Conservation (phyloP, 352 stramenopile genomes). For the Pythium insidiosum region DNA sequence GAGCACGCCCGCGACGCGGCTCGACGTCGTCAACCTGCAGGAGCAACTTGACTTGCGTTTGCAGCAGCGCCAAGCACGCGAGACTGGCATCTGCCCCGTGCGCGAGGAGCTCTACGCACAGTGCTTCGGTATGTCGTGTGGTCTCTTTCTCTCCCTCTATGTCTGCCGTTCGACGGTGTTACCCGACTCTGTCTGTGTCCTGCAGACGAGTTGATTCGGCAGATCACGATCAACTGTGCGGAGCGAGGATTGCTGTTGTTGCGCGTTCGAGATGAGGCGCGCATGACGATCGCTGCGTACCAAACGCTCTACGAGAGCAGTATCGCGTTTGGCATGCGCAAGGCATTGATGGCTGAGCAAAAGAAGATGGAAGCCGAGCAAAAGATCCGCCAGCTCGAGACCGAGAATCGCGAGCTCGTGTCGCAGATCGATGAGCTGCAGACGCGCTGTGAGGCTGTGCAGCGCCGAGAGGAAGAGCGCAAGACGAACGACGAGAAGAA, state of each 20-base stretch:
- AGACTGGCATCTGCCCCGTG: conserved; percentile 90
- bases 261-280: no score
- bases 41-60: conserved; percentile 88
- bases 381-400: conserved; percentile 71
- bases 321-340: conserved; percentile 92
- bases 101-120: conserved; percentile 90
- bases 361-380: conserved; percentile 84
- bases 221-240: no score
- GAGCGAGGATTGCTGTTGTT: no score
- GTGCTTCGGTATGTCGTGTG: conserved; percentile 66
- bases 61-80: conserved; percentile 86
- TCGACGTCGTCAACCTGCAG: conserved; percentile 90
- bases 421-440: conserved; percentile 68
- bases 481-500: no score
- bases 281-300: conserved; percentile 91
- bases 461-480: conserved; percentile 68
- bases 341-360: conserved; percentile 90
- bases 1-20: conserved; percentile 84
- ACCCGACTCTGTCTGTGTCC: conserved; percentile 87
- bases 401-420: conserved; percentile 73
- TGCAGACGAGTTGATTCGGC: no score
- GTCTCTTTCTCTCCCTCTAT: background rate
- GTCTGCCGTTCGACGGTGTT: conserved; percentile 59
- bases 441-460: conserved; percentile 49
- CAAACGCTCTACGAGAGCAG: no score